A percentile compares a stretch with the other conserved stretches of the same genome.
Evolutionary conservation across 257 asterid species (phyloP).

Genomic region (Datura wrightii): DNA sequence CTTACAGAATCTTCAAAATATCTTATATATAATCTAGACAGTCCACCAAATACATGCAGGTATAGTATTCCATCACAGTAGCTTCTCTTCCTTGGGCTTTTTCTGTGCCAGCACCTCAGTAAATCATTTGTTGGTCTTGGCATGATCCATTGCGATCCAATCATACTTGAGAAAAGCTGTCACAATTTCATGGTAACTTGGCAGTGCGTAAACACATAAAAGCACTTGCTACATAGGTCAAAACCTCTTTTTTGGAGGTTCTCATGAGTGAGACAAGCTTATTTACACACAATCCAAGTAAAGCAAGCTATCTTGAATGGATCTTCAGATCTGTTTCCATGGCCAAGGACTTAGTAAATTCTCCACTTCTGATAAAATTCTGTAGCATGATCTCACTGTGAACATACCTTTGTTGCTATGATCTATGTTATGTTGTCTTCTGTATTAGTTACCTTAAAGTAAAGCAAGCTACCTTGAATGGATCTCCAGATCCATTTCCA

Average conservation of each 20-base stretch:
- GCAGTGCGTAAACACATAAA: neutral
- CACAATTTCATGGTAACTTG: neutral
- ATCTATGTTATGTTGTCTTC: neutral
- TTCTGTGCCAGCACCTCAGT: neutral
- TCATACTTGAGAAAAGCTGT: neutral
- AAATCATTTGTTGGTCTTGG: neutral
- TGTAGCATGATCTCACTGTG: neutral
- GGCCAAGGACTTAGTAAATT: neutral
- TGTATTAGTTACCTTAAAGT: too few species aligned
- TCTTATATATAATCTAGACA: neutral
- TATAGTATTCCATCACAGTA: neutral
- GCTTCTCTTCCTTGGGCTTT: neutral
- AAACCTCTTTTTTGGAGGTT: neutral
- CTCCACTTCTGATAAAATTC: neutral
- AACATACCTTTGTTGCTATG: neutral
- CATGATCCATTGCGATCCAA: neutral
- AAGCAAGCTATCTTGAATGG: neutral
- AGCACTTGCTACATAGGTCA: slow-evolving; percentile 3
- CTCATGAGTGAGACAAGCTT: neutral
- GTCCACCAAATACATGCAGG: slow-evolving; percentile 14
- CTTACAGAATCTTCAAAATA: neutral
- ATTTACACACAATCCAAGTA: slow-evolving; percentile 7
- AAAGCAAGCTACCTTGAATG: too few species aligned
- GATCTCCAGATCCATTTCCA: too few species aligned
- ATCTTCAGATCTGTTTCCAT: slow-evolving; percentile 4